Evolutionary conservation across 495 filamentous ascomycete genomes (phyloP).

Genomic region (Neurospora sp.): DNA sequence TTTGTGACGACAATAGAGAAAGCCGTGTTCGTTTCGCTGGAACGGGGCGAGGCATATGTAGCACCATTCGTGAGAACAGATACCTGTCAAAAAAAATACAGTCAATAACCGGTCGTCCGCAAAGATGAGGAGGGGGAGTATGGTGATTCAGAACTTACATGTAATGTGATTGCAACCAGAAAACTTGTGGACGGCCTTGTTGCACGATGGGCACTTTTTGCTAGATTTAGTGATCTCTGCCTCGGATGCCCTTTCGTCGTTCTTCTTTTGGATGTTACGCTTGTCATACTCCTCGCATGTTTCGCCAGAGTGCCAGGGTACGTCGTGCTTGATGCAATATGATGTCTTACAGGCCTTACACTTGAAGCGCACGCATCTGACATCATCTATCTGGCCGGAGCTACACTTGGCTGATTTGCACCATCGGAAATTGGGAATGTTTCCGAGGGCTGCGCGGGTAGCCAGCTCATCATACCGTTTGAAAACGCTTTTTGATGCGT

Average conservation of each 20-base stretch:
- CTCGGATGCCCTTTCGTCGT: conserved; percentile 29
- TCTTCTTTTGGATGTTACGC: conserved; percentile 17
- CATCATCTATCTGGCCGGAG: conserved; percentile 33
- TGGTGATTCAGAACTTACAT: conserved; percentile 21
- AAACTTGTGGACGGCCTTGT: conserved; percentile 30
- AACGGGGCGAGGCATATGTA: conserved; percentile 32
- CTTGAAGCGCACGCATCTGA: conserved; percentile 26
- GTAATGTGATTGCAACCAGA: conserved; percentile 41
- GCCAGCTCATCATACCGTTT: conserved; percentile 25
- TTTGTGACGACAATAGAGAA: conserved; percentile 25
- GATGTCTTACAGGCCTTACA: conserved; percentile 27
- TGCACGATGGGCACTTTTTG: conserved; percentile 37
- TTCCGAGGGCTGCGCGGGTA: conserved; percentile 19
- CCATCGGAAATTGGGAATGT: conserved; percentile 29
- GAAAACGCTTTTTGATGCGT: conserved; percentile 22
- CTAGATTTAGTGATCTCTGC: conserved; percentile 25
- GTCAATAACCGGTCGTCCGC: background rate
- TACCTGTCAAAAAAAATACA: conserved; percentile 11
- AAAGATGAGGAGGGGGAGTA: background rate
- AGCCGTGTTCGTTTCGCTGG: conserved; percentile 13
- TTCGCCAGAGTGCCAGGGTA: conserved; percentile 37
- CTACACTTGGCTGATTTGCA: conserved; percentile 32
- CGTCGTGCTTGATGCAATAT: conserved; percentile 33
- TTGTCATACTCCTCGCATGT: conserved; percentile 40
- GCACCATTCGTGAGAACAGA: conserved; percentile 37